These are phyloP conservation scores for Psidium guajava DNA, from an alignment of 345 rosid species.

Conservation along the genomic window DNA sequence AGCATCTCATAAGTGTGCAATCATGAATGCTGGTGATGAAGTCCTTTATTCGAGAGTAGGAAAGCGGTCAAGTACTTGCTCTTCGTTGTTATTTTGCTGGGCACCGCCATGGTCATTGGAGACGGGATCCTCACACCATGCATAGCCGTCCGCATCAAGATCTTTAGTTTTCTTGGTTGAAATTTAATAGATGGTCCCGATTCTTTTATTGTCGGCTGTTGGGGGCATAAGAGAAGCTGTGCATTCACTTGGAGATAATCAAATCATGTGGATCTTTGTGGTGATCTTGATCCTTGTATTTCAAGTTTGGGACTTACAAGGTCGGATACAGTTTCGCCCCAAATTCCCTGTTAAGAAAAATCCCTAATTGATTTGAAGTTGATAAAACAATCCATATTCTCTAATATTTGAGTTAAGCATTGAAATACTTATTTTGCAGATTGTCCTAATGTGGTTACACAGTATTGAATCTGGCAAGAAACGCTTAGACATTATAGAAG, in stretches of 20 bases:
- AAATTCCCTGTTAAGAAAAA: background rate
- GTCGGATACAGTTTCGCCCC: conserved; percentile 21
- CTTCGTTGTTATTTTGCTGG: conserved; percentile 11
- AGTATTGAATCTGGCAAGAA: too few species aligned
- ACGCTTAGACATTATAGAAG: too few species aligned
- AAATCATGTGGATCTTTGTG: conserved; percentile 21
- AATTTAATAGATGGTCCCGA: too few species aligned
- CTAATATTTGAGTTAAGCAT: too few species aligned
- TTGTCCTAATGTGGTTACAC: too few species aligned
- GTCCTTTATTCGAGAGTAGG: conserved; percentile 7
- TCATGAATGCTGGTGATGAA: background rate
- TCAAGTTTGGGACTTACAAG: conserved; percentile 13
- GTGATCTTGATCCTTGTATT: conserved; percentile 11
- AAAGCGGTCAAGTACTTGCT: conserved; percentile 5
- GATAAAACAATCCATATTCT: too few species aligned
- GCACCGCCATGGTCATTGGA: conserved; percentile 28
- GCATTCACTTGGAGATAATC: background rate
- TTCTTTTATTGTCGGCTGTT: conserved; percentile 6
- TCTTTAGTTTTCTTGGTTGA: too few species aligned
- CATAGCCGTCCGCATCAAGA: conserved; percentile 1
- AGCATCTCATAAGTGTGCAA: too few species aligned
- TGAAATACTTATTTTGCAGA: too few species aligned
- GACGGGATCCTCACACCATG: conserved; percentile 26
- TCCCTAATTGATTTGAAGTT: too few species aligned
- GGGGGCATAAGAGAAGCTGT: conserved; percentile 15